phyloP scores from a whole-genome alignment of 345 rosid genomes.

The Populus davidiana region DNA sequence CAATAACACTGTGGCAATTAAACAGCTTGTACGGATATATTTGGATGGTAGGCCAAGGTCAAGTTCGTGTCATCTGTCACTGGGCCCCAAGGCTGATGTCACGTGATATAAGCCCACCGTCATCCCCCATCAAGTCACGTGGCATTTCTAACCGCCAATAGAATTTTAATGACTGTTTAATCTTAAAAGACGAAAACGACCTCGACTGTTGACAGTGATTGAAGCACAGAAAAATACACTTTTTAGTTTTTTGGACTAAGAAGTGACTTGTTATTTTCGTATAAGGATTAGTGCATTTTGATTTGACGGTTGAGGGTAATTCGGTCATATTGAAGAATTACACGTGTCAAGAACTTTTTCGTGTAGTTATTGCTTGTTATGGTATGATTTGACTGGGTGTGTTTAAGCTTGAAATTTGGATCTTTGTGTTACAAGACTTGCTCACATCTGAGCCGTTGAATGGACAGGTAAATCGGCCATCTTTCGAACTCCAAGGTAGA shows the following conservation, averaged over 20 bases:
- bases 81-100: constrained; percentile 29
- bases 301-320: constrained; percentile 31
- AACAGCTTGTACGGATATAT: constrained; percentile 12
- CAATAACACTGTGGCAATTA: neutral
- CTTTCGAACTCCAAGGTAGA: neutral
- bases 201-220: constrained; percentile 1
- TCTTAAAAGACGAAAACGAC: constrained; percentile 25
- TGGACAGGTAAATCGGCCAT: neutral
- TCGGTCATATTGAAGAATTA: neutral
- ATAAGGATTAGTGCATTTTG: constrained; percentile 16
- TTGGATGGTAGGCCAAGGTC: neutral
- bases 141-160: neutral
- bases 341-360: neutral
- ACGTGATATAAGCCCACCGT: constrained; percentile 24
- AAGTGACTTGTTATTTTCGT: neutral
- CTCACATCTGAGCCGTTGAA: constrained; percentile 5
- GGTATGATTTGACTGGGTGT: constrained; percentile 16
- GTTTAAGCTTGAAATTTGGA: neutral
- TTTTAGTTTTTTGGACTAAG: neutral
- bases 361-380: neutral
- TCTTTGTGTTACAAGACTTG: neutral
- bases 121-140: constrained; percentile 25
- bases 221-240: neutral
- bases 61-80: constrained; percentile 9
- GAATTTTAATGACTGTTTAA: neutral